Conservation (phyloP, 169 alveolate species). For the Cryptosporidium ryanae region DNA sequence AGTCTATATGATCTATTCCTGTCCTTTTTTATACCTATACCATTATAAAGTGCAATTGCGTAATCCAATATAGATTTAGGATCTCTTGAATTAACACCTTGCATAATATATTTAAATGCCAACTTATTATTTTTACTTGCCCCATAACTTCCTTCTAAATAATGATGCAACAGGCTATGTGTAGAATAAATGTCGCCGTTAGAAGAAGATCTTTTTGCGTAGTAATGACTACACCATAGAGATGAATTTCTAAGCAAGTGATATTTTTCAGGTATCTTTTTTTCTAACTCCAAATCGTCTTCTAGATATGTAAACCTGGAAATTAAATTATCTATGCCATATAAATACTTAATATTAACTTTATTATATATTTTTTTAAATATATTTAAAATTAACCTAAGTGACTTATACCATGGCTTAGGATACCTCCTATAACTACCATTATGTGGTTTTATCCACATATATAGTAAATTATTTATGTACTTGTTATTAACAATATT, state of each 20-base stretch:
- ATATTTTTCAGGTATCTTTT: slow-evolving; percentile 18
- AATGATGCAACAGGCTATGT: slow-evolving; percentile 19
- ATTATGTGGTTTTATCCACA: slow-evolving; percentile 33
- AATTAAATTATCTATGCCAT: neutral
- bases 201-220: slow-evolving; percentile 37
- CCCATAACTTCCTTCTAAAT: slow-evolving; percentile 60
- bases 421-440: slow-evolving; percentile 36
- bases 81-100: slow-evolving; percentile 60
- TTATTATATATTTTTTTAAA: neutral
- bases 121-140: slow-evolving; percentile 2
- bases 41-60: slow-evolving; percentile 34
- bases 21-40: slow-evolving; percentile 42
- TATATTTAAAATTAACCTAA: neutral
- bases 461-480: slow-evolving; percentile 1
- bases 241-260: slow-evolving; percentile 37
- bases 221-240: slow-evolving; percentile 66
- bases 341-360: neutral
- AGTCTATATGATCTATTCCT: slow-evolving; percentile 48
- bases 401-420: slow-evolving; percentile 35
- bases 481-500: neutral
- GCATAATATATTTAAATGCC: slow-evolving; percentile 39
- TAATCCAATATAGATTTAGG: slow-evolving; percentile 65
- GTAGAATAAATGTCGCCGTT: slow-evolving; percentile 64
- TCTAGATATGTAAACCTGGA: neutral
- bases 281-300: neutral